Conservation (phyloP, 257 asterid genomes). For the Scutellaria barbata region DNA sequence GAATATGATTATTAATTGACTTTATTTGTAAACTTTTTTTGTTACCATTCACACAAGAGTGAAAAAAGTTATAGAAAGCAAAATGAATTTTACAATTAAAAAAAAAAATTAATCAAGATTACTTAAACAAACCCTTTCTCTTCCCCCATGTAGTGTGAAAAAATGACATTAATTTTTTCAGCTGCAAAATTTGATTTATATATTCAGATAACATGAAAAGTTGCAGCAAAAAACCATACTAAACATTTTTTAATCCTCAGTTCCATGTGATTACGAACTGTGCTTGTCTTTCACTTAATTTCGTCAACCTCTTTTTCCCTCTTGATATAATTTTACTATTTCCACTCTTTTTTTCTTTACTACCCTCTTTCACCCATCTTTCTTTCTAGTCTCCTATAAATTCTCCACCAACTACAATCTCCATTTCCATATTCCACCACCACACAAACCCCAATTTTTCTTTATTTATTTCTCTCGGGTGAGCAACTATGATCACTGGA, state of each 20-base stretch:
- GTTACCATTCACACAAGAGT: too few species aligned
- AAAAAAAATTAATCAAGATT: too few species aligned
- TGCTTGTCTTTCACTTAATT: constrained; percentile 22
- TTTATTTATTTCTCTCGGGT: too few species aligned
- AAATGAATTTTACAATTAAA: too few species aligned
- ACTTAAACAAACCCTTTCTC: too few species aligned
- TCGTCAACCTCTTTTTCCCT: too few species aligned
- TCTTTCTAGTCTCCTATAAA: neutral
- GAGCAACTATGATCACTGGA: constrained; percentile 64
- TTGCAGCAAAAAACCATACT: constrained; percentile 28
- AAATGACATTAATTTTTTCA: too few species aligned
- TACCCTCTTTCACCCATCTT: neutral
- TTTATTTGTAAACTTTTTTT: too few species aligned
- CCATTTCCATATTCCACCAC: neutral
- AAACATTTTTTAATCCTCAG: constrained; percentile 24
- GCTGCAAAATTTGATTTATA: neutral
- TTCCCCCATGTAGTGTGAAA: too few species aligned
- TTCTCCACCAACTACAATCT: neutral
- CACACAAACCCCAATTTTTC: accelerated
- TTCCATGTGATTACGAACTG: constrained; percentile 48
- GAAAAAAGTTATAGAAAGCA: too few species aligned
- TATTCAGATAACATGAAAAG: constrained; percentile 16
- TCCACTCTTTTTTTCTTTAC: neutral
- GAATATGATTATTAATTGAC: too few species aligned
- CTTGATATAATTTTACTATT: too few species aligned